A percentile compares a stretch with the other conserved stretches of the same genome.
Evolutionary conservation across 306 rosid genomes (phyloP).

Genomic region (Canavalia gladiata): DNA sequence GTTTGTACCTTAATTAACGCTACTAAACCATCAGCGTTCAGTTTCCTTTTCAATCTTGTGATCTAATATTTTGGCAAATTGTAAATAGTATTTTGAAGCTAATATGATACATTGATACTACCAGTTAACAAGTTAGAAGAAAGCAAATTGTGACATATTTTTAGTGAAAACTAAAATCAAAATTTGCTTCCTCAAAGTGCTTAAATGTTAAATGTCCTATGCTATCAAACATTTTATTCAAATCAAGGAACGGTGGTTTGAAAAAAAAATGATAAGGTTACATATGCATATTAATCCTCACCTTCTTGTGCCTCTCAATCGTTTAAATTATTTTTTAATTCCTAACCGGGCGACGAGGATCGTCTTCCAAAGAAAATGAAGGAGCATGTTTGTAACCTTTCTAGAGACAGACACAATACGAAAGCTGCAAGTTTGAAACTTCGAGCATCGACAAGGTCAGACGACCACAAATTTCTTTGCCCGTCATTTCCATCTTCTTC

Average conservation of each 20-base stretch:
- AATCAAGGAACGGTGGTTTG: background rate
- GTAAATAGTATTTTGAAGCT: background rate
- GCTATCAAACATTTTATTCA: background rate
- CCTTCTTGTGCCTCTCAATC: too few relatives aligned
- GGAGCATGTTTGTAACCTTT: background rate
- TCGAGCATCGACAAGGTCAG: slow-evolving; percentile 10
- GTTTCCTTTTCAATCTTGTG: background rate
- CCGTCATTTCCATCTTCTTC: slow-evolving; percentile 16
- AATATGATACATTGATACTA: background rate
- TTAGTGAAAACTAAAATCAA: background rate
- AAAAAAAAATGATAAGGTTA: too few relatives aligned
- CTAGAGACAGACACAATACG: background rate
- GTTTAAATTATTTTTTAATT: too few relatives aligned
- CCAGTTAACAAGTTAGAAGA: too few relatives aligned
- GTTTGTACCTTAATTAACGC: too few relatives aligned
- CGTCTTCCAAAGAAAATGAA: background rate
- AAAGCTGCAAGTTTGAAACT: background rate
- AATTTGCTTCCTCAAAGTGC: background rate
- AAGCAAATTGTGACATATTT: background rate
- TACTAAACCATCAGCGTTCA: background rate
- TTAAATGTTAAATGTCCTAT: background rate
- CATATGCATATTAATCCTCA: too few relatives aligned
- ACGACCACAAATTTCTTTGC: slow-evolving; percentile 30
- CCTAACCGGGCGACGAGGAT: too few relatives aligned
- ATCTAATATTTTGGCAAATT: too few relatives aligned